phyloP scores from a whole-genome alignment of 75 land plant species.

The Sequoiadendron giganteum region DNA sequence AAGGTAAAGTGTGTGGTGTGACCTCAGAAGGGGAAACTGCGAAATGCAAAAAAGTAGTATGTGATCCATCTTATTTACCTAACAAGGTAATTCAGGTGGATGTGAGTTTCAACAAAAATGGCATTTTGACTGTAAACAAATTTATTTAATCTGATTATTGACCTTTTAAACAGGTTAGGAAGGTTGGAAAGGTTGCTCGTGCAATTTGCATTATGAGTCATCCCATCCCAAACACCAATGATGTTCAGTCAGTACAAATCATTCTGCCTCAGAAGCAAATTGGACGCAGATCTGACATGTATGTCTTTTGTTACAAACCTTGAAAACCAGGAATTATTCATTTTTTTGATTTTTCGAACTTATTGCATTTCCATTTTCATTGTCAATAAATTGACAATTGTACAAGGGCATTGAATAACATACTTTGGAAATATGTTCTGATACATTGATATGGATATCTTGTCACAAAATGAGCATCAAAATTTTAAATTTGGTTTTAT shows the following conservation, averaged over 20 bases:
- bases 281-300: slow-evolving; percentile 85
- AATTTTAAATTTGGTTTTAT: neutral
- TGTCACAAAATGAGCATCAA: neutral
- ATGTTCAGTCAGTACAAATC: slow-evolving; percentile 77
- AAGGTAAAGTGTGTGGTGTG: slow-evolving; percentile 50
- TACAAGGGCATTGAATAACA: neutral
- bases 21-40: slow-evolving; percentile 61
- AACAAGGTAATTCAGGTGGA: slow-evolving; percentile 34
- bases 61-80: slow-evolving; percentile 52
- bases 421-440: neutral
- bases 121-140: neutral
- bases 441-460: neutral
- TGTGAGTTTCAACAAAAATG: neutral
- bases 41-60: slow-evolving; percentile 51
- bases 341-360: neutral
- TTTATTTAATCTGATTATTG: neutral
- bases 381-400: neutral
- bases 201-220: slow-evolving; percentile 84
- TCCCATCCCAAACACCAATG: slow-evolving; percentile 86
- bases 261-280: slow-evolving; percentile 92
- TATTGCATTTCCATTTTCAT: neutral
- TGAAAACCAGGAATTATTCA: neutral
- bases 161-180: slow-evolving; percentile 45
- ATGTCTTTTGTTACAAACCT: slow-evolving; percentile 10
- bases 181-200: slow-evolving; percentile 74